Conservation (phyloP, 1,284 basidiomycete species). For the Xerocomus nothofagi region DNA sequence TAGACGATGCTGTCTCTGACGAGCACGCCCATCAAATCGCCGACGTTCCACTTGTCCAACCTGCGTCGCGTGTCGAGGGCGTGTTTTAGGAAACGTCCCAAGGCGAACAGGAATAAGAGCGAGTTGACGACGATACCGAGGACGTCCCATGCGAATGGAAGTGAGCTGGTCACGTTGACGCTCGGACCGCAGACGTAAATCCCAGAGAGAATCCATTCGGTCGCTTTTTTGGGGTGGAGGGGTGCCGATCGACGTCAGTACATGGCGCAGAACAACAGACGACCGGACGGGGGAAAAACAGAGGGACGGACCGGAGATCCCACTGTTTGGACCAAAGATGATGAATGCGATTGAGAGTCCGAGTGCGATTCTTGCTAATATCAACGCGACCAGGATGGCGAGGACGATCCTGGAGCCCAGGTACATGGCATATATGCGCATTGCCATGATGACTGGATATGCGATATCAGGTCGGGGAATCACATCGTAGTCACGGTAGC, state of each 20-base stretch:
- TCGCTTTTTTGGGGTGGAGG: too few species aligned
- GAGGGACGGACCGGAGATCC: conserved; percentile 13
- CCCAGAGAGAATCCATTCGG: conserved; percentile 19
- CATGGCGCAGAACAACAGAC: background rate
- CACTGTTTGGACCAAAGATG: conserved; percentile 20
- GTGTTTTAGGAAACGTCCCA: conserved; percentile 14
- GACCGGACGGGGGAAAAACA: too few species aligned
- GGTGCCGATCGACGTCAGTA: background rate
- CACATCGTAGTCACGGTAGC: background rate
- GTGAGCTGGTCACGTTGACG: background rate
- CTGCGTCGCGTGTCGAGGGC: conserved; percentile 14
- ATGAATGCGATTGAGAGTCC: conserved; percentile 11
- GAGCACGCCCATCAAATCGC: conserved; percentile 20
- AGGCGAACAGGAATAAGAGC: conserved; percentile 17
- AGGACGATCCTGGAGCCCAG: conserved; percentile 14
- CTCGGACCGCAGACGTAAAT: conserved; percentile 14
- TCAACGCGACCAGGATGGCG: conserved; percentile 2
- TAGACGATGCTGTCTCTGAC: conserved; percentile 22
- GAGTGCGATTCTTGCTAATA: conserved; percentile 10
- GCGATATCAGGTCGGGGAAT: background rate
- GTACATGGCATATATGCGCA: conserved; percentile 26
- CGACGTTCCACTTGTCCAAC: conserved; percentile 9
- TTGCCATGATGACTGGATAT: conserved; percentile 17
- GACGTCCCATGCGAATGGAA: conserved; percentile 20
- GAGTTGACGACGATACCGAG: conserved; percentile 6